These are phyloP conservation scores for Lippia alba DNA, from an alignment of 305 asterid genomes.

Conservation along the genomic window DNA sequence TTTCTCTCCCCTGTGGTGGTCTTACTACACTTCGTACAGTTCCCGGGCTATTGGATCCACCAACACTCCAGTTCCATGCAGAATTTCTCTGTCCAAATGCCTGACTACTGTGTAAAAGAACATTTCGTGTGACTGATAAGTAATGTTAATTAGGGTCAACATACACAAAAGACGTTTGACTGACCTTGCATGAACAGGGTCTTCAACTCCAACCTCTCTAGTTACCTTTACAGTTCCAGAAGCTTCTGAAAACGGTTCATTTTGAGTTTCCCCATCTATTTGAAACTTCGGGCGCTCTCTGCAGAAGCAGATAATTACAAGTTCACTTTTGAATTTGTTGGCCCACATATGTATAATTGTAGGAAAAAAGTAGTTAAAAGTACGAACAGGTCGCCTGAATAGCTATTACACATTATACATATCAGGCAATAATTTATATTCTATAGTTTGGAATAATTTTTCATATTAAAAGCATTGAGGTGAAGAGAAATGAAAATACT, in stretches of 20 bases:
- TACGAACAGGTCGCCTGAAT: not conserved
- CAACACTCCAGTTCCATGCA: constrained; percentile 96
- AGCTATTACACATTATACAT: constrained; percentile 6
- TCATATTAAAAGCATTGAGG: constrained; percentile 22
- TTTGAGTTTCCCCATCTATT: constrained; percentile 61
- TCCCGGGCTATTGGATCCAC: constrained; percentile 74
- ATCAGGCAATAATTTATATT: not conserved
- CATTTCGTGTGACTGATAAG: constrained; percentile 38
- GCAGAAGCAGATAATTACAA: constrained; percentile 34
- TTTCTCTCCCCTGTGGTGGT: constrained; percentile 88
- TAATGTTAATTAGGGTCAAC: constrained; percentile 20
- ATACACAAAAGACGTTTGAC: constrained; percentile 42
- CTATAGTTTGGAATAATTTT: constrained; percentile 12
- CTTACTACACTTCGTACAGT: constrained; percentile 80
- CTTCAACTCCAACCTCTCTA: constrained; percentile 61
- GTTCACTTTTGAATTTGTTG: constrained; percentile 5
- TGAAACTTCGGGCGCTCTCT: constrained; percentile 87
- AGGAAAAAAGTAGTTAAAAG: constrained; percentile 1
- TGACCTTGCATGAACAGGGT: constrained; percentile 62
- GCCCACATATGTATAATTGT: constrained; percentile 13
- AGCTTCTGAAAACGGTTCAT: constrained; percentile 67
- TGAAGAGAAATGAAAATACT: constrained; percentile 49
- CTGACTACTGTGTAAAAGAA: constrained; percentile 60
- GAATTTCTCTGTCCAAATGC: constrained; percentile 63
- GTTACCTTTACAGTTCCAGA: constrained; percentile 79